phyloP scores from a whole-genome alignment of 805 yeast genomes.

The Candida fluviatilis region DNA sequence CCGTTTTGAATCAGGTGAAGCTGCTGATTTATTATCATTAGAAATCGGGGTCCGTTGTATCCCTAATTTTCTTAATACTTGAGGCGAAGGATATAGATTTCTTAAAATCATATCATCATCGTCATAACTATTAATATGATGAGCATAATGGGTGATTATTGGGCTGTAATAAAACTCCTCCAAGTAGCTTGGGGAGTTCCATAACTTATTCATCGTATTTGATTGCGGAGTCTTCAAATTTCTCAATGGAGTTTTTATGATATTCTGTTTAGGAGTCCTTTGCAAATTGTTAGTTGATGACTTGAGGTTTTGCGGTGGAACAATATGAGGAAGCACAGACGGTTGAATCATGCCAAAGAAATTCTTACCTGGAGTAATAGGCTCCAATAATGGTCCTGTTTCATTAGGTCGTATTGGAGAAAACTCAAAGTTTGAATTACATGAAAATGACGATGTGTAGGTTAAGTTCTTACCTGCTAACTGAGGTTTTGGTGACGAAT shows the following conservation, averaged over 20 bases:
- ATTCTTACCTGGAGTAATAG: constrained; percentile 50
- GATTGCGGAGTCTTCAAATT: constrained; percentile 37
- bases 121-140: constrained; percentile 27
- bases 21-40: neutral
- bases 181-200: constrained; percentile 64
- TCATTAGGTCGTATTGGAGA: constrained; percentile 56
- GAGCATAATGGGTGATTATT: constrained; percentile 9
- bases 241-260: constrained; percentile 31
- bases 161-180: constrained; percentile 63
- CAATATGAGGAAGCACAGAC: neutral
- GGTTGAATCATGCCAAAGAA: constrained; percentile 8
- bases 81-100: constrained; percentile 26
- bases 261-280: constrained; percentile 33
- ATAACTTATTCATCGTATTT: constrained; percentile 47
- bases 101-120: constrained; percentile 44
- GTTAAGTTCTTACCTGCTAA: constrained; percentile 41
- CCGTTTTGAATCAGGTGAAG: neutral
- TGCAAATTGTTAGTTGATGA: constrained; percentile 5
- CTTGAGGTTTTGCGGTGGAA: constrained; percentile 1
- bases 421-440: constrained; percentile 59
- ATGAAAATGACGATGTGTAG: constrained; percentile 63
- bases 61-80: neutral
- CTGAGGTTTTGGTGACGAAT: constrained; percentile 37
- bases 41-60: neutral
- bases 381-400: constrained; percentile 64